Conservation (phyloP, 495 filamentous ascomycete genomes). For the Tuber microsphaerosporum region DNA sequence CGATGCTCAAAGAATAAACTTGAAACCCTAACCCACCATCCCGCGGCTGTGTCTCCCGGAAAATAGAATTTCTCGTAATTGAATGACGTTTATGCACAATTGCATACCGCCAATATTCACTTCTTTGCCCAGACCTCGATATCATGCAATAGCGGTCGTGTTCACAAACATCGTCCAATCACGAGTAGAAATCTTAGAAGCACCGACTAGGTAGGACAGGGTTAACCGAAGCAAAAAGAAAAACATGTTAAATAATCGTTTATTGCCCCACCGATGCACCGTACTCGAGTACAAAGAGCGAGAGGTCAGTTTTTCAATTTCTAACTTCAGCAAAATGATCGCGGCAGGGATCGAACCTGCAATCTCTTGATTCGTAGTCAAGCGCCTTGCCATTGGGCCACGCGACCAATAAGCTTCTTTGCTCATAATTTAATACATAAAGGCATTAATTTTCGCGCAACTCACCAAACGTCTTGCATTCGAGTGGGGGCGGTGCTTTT, state of each 20-base stretch:
- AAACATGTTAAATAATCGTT: neutral
- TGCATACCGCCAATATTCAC: too few relatives aligned
- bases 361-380: slow-evolving; percentile 65
- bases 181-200: too few relatives aligned
- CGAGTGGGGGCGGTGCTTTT: too few relatives aligned
- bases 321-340: neutral
- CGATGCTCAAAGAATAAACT: neutral
- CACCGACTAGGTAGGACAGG: too few relatives aligned
- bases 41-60: too few relatives aligned
- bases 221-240: neutral
- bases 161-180: too few relatives aligned
- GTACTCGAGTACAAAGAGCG: too few relatives aligned
- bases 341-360: slow-evolving; percentile 44
- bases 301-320: neutral
- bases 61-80: too few relatives aligned
- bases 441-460: neutral
- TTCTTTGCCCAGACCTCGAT: too few relatives aligned
- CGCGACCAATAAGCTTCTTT: neutral
- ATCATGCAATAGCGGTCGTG: too few relatives aligned
- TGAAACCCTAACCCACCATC: too few relatives aligned
- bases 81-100: too few relatives aligned
- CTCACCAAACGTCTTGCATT: neutral
- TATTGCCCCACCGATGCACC: neutral
- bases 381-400: slow-evolving; percentile 66
- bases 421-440: neutral